These are phyloP conservation scores for Podosphaera fusca DNA, from an alignment of 2,329 filamentous ascomycete species.

Conservation along the genomic window DNA sequence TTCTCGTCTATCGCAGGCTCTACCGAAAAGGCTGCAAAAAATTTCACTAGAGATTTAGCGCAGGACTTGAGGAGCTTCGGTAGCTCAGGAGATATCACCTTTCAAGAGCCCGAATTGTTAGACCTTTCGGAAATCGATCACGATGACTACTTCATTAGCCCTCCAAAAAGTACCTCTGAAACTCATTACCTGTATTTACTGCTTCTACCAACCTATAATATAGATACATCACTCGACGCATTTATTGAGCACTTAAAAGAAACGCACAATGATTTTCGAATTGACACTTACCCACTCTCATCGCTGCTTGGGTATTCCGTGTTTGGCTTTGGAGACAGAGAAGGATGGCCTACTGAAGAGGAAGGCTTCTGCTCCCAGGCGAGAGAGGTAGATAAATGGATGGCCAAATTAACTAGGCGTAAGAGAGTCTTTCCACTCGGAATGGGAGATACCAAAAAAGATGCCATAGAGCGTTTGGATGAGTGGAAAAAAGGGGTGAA, in stretches of 20 bases:
- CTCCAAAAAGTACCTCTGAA: constrained; percentile 32
- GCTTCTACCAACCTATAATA: constrained; percentile 78
- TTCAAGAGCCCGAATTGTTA: constrained; percentile 37
- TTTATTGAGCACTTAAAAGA: constrained; percentile 75
- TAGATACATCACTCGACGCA: constrained; percentile 72
- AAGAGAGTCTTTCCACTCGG: constrained; percentile 79
- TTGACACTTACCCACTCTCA: constrained; percentile 68
- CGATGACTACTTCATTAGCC: constrained; percentile 72
- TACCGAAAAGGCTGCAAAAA: constrained; percentile 50
- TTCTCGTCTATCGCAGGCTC: constrained; percentile 74
- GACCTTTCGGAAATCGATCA: constrained; percentile 76
- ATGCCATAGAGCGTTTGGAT: constrained; percentile 38
- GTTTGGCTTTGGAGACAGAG: constrained; percentile 78
- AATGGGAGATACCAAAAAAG: constrained; percentile 64
- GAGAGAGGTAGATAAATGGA: constrained; percentile 77
- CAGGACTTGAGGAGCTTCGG: constrained; percentile 17
- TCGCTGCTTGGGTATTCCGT: constrained; percentile 67
- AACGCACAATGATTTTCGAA: constrained; percentile 89
- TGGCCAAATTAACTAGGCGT: constrained; percentile 75
- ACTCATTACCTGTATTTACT: constrained; percentile 59
- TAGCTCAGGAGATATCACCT: constrained; percentile 15
- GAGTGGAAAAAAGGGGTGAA: constrained; percentile 62
- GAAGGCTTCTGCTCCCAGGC: constrained; percentile 89
- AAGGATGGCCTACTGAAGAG: constrained; percentile 77
- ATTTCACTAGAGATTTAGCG: constrained; percentile 34